Percentiles rank a stretch among this genome's conserved stretches.
Evolutionary conservation across 2,329 filamentous ascomycete species (phyloP).

Genomic region (Stachybotrys elegans): DNA sequence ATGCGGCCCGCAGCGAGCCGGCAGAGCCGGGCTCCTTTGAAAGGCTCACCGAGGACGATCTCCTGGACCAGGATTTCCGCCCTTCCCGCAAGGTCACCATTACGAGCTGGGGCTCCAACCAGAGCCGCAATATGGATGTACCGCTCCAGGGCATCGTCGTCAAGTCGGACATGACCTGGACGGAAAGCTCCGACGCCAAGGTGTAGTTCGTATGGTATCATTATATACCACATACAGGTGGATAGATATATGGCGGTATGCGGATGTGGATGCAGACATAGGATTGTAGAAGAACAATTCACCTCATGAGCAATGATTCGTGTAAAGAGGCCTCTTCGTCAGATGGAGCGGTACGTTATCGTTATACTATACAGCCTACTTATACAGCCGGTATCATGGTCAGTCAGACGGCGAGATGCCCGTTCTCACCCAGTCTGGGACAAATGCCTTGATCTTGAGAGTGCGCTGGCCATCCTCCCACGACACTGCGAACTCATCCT

Average conservation of each 20-base stretch:
- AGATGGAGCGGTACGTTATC: conserved; percentile 1
- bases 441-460: conserved; percentile 69
- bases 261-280: neutral
- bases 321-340: too few species aligned
- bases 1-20: neutral
- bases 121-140: neutral
- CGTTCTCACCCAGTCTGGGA: conserved; percentile 67
- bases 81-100: neutral
- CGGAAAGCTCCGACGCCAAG: neutral
- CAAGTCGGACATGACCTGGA: neutral
- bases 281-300: neutral
- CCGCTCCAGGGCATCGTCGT: neutral
- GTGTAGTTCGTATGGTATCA: too few species aligned
- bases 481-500: conserved; percentile 57
- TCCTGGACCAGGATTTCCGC: neutral
- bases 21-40: neutral
- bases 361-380: conserved; percentile 10
- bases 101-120: neutral
- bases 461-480: conserved; percentile 34
- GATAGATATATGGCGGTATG: too few species aligned
- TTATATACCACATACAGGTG: too few species aligned
- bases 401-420: too few species aligned
- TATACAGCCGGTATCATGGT: too few species aligned
- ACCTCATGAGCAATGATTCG: neutral
- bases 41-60: neutral